Evolutionary conservation across 352 stramenopile genomes (phyloP).

Genomic region (Pythium biforme): DNA sequence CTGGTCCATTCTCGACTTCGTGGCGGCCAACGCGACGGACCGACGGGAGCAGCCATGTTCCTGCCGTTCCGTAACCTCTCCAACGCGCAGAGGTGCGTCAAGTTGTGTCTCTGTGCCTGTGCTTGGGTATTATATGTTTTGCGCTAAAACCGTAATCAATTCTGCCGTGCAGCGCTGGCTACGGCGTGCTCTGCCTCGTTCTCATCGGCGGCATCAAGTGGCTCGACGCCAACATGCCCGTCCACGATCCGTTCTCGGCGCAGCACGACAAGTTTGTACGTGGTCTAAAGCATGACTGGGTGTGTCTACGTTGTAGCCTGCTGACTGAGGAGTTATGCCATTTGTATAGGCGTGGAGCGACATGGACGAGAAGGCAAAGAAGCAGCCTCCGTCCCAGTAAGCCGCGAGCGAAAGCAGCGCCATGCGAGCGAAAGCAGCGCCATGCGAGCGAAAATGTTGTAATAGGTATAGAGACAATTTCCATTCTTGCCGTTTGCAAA

Average conservation of each 20-base stretch:
- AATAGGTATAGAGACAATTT: neutral
- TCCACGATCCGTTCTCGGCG: slow-evolving; percentile 33
- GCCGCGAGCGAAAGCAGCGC: no score
- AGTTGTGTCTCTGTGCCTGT: neutral
- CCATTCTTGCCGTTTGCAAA: neutral
- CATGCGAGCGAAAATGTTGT: no score
- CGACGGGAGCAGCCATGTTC: slow-evolving; percentile 33
- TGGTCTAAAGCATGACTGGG: neutral
- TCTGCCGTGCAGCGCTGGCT: slow-evolving; percentile 38
- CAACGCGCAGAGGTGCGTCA: slow-evolving; percentile 47
- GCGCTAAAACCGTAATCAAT: neutral
- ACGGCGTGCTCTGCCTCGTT: slow-evolving; percentile 58
- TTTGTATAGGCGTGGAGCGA: slow-evolving; percentile 56
- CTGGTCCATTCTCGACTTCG: no score
- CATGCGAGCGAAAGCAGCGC: no score
- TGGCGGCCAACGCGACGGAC: neutral
- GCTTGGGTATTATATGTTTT: slow-evolving; percentile 1
- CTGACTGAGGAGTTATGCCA: neutral
- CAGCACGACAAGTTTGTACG: slow-evolving; percentile 47
- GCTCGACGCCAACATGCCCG: slow-evolving; percentile 60
- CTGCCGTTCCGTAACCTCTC: slow-evolving; percentile 67
- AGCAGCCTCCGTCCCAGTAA: slow-evolving; percentile 8
- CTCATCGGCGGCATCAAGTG: slow-evolving; percentile 68
- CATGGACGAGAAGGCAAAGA: slow-evolving; percentile 44
- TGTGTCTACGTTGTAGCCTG: neutral